phyloP scores from a whole-genome alignment of 768 basidiomycete genomes.

The Arthromyces matolae region DNA sequence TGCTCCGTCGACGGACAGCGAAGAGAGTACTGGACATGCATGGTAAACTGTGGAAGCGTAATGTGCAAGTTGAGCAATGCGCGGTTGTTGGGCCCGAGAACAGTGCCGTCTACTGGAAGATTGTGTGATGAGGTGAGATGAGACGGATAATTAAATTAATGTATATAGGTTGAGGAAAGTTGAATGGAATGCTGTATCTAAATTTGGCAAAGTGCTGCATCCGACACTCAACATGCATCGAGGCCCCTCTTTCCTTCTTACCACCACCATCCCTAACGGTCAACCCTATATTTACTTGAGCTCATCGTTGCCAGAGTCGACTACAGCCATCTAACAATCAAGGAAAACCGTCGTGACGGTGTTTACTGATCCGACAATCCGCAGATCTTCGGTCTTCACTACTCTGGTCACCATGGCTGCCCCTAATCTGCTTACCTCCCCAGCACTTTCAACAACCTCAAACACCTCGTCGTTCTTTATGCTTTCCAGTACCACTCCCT shows the following conservation, averaged over 20 bases:
- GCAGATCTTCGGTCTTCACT: background rate
- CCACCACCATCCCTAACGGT: background rate
- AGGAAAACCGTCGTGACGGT: background rate
- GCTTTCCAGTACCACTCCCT: conserved; percentile 7
- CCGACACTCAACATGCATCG: background rate
- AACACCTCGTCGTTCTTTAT: conserved; percentile 23
- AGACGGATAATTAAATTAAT: no score
- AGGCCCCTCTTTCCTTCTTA: background rate
- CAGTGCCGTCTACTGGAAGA: conserved; percentile 72
- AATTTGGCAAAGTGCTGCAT: no score
- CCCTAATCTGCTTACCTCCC: conserved; percentile 16
- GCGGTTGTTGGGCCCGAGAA: conserved; percentile 59
- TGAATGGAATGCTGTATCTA: no score
- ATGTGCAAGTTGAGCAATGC: conserved; percentile 61
- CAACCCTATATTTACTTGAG: background rate
- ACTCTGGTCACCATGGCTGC: conserved; percentile 3
- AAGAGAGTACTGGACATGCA: conserved; percentile 54
- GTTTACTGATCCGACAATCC: conserved; percentile 1
- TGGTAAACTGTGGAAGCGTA: conserved; percentile 57
- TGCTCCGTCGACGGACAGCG: conserved; percentile 50
- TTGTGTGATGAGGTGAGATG: conserved; percentile 17
- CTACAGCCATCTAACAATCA: background rate
- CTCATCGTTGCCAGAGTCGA: background rate
- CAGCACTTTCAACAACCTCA: conserved; percentile 20
- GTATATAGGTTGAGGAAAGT: no score